Evolutionary conservation across 2,329 filamentous ascomycete genomes (phyloP).

Genomic region (Fusarium denticulatum): DNA sequence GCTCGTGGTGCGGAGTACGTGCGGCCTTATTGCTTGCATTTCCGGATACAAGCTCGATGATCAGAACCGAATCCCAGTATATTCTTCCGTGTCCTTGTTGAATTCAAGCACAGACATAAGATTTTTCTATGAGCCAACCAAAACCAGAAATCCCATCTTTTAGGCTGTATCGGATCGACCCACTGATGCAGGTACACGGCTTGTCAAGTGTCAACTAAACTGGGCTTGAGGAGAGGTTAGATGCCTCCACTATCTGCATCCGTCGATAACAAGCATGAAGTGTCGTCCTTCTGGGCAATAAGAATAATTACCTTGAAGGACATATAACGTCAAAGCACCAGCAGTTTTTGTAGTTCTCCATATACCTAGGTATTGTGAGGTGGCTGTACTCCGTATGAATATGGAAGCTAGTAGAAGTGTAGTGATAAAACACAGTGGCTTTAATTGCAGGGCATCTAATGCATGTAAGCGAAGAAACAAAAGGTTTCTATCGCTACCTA

Average conservation of each 20-base stretch:
- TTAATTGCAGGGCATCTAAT: conserved; percentile 23
- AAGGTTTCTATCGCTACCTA: conserved; percentile 6
- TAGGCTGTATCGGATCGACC: conserved; percentile 24
- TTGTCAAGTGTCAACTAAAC: conserved; percentile 23
- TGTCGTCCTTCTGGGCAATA: background rate
- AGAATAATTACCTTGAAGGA: background rate
- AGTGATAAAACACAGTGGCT: background rate
- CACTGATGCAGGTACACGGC: conserved; percentile 37
- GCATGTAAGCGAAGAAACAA: conserved; percentile 34
- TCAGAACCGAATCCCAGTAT: background rate
- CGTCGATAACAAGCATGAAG: background rate
- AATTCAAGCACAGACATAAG: background rate
- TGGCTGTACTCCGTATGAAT: background rate
- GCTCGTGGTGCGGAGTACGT: background rate
- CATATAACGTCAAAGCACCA: background rate
- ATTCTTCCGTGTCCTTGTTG: background rate
- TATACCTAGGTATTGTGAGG: background rate
- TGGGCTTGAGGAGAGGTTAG: conserved; percentile 1
- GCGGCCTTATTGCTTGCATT: background rate
- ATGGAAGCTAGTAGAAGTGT: background rate
- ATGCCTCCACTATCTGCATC: conserved; percentile 17
- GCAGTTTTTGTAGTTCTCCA: background rate
- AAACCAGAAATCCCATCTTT: background rate
- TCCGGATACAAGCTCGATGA: background rate
- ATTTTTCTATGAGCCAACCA: background rate